Conservation (phyloP, 768 basidiomycete genomes). For the Leccinum uliginosum region DNA sequence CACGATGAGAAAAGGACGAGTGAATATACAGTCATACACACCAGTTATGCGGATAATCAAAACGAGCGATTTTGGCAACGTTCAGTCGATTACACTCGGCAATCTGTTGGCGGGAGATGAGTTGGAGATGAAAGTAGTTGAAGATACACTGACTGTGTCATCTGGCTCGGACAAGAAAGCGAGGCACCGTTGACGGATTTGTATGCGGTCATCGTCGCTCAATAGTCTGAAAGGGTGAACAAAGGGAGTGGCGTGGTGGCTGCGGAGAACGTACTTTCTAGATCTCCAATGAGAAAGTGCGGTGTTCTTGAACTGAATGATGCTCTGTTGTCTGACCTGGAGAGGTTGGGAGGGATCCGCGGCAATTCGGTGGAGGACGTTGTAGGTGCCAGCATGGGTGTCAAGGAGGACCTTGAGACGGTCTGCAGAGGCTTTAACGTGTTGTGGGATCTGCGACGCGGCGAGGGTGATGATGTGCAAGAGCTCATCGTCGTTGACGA, state of each 20-base stretch:
- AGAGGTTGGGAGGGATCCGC: slow-evolving; percentile 55
- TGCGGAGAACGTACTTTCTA: slow-evolving; percentile 50
- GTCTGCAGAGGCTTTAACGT: slow-evolving; percentile 45
- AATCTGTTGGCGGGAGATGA: slow-evolving; percentile 39
- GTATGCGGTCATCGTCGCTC: slow-evolving; percentile 58
- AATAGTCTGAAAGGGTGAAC: slow-evolving; percentile 47
- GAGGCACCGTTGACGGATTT: slow-evolving; percentile 64
- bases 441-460: slow-evolving; percentile 64
- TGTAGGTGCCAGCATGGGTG: slow-evolving; percentile 60
- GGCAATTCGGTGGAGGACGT: slow-evolving; percentile 71
- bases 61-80: slow-evolving; percentile 70
- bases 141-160: slow-evolving; percentile 52
- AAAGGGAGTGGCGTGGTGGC: slow-evolving; percentile 6
- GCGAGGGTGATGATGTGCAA: slow-evolving; percentile 62
- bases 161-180: slow-evolving; percentile 73
- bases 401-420: slow-evolving; percentile 67
- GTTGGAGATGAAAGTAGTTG: not conserved
- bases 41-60: slow-evolving; percentile 76
- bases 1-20: not conserved
- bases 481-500: slow-evolving; percentile 59
- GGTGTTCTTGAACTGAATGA: slow-evolving; percentile 87
- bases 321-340: slow-evolving; percentile 70
- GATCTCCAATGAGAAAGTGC: slow-evolving; percentile 73
- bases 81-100: slow-evolving; percentile 73
- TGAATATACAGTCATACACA: slow-evolving; percentile 26